Evolutionary conservation across 441 rosid genomes (phyloP).

Genomic region (Pelargonium myrrhifolium): DNA sequence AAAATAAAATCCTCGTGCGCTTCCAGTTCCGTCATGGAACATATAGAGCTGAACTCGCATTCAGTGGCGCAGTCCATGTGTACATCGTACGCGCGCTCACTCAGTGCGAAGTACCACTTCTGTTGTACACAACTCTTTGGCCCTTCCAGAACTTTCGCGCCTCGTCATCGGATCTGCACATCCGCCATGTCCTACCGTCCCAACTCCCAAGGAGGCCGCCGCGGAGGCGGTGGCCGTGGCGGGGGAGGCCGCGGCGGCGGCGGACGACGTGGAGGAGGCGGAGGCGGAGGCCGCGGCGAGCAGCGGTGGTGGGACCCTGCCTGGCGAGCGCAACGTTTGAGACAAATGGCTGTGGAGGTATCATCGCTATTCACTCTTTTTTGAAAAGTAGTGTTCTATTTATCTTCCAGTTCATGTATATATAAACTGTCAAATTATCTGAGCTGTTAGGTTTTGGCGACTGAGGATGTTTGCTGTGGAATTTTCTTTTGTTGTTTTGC

Average conservation of each 20-base stretch:
- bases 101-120: background rate
- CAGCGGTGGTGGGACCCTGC: constrained; percentile 99
- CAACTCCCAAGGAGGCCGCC: constrained; percentile 70
- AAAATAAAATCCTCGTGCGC: too few relatives aligned
- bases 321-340: constrained; percentile 91
- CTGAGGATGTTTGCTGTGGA: too few relatives aligned
- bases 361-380: background rate
- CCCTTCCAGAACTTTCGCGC: background rate
- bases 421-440: background rate
- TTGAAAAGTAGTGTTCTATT: background rate
- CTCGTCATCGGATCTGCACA: constrained; percentile 21
- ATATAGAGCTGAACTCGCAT: background rate
- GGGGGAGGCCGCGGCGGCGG: constrained; percentile 39
- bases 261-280: too few relatives aligned
- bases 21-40: too few relatives aligned
- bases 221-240: constrained; percentile 40
- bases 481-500: too few relatives aligned
- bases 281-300: constrained; percentile 68
- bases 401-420: too few relatives aligned
- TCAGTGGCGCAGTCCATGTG: background rate
- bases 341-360: constrained; percentile 73
- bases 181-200: constrained; percentile 64
- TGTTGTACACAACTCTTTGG: background rate
- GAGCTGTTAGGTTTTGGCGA: too few relatives aligned
- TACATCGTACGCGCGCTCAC: background rate